Evolutionary conservation across 371 early-diverging fungal genomes (phyloP), one percentile per base, ranked within the genome.

Genomic region (Mucor mucedo): DNA sequence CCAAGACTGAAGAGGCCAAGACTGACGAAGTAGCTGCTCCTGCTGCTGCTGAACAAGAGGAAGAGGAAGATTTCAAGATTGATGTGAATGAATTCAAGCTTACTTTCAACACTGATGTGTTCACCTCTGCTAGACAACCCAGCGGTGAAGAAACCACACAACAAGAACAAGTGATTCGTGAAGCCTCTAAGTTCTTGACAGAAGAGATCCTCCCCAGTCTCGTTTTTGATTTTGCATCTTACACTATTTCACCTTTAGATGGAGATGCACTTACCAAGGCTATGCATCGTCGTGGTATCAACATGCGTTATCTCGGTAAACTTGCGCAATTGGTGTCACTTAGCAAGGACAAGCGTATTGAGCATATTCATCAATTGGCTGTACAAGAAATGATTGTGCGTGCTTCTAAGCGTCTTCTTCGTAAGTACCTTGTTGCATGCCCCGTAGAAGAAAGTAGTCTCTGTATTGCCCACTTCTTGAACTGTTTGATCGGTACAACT

Each of bases 201-300:
- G 83, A 88, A 11, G 86, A 82, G 45, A 82, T 92, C 39, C 80
- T 95, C 21, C 89, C 89, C 9, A 83, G 84, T 5, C 70, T 94
- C 52, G 91, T 92, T 30, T 74, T 86, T 58, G 94, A 95, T 47
- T 86, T 95, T 49, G 86, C 87, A 5, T 81, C 86, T 9, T 87
- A 90, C 68, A 70, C 85, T n/a, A 80, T 85, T 29, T 87, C 91
- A 10, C 95, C 95, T 38, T 71, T 93, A 29, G 95, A 94, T 71
- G 91, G 94, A 45, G 88, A 85, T 53, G 83, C 90, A 14, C 79
- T 97, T 50, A 89, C 91, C n/a, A 84, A 83, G 65, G 83, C 89
- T 7, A 88, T 98, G 87, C 98, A 98, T 69, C 89, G 88, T 54
- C 93, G 95, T 42, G 98, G 98, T 70, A 90, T 98, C 78, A 98